phyloP scores from a whole-genome alignment of 2,329 filamentous ascomycete species.

The Alternaria arbusti region DNA sequence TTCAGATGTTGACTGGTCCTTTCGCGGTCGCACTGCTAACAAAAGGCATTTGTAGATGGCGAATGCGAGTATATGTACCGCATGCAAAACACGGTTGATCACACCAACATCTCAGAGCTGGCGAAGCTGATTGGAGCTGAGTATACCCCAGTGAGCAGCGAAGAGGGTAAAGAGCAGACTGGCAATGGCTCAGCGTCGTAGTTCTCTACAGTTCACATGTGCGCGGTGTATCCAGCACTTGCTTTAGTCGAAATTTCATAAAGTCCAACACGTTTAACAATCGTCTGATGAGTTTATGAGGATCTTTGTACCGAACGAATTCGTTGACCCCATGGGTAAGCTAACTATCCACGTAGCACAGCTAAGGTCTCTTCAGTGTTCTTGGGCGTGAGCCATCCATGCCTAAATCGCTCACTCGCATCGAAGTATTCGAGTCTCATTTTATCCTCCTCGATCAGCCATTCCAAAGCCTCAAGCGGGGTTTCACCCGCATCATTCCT shows the following conservation, averaged over 20 bases:
- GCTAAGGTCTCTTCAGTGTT: background rate
- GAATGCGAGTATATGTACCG: constrained; percentile 32
- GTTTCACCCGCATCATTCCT: background rate
- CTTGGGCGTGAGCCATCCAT: background rate
- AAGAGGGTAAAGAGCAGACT: background rate
- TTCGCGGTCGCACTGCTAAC: background rate
- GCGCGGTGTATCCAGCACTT: background rate
- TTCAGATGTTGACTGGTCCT: rapidly evolving
- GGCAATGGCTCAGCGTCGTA: background rate
- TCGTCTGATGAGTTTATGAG: background rate
- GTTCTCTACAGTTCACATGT: background rate
- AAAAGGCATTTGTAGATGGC: constrained; percentile 11
- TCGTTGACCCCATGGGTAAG: background rate
- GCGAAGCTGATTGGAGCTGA: constrained; percentile 8
- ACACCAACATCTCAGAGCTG: constrained; percentile 25
- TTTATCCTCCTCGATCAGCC: background rate
- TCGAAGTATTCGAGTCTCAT: background rate
- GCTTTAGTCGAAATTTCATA: background rate
- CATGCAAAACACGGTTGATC: constrained; percentile 37
- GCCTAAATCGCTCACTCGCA: background rate
- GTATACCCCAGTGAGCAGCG: background rate
- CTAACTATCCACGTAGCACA: background rate
- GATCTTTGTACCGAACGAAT: background rate
- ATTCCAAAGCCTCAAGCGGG: background rate
- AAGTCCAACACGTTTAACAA: background rate